Evolutionary conservation across 2,329 filamentous ascomycete species (phyloP).

Genomic region (Sclerotinia nivalis): DNA sequence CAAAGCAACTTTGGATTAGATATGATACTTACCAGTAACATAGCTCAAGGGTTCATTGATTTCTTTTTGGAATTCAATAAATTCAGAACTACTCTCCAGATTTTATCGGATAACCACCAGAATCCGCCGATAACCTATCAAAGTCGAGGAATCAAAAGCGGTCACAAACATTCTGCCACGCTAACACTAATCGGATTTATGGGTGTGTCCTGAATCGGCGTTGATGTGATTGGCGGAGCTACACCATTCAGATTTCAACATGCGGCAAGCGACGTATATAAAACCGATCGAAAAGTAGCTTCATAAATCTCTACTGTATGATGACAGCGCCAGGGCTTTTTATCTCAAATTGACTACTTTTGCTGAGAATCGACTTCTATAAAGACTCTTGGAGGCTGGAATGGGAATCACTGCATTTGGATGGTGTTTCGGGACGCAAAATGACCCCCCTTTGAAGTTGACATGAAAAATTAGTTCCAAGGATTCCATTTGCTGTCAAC

Average conservation of each 20-base stretch:
- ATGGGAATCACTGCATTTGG: too few species aligned
- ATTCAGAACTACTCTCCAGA: conserved; percentile 16
- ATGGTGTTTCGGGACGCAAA: too few species aligned
- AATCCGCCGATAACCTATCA: conserved; percentile 12
- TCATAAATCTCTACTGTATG: background rate
- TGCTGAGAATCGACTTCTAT: too few species aligned
- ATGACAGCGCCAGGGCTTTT: background rate
- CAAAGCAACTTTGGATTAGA: background rate
- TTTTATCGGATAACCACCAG: conserved; percentile 2
- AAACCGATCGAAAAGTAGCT: background rate
- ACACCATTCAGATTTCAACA: background rate
- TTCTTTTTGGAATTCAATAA: background rate
- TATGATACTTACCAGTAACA: conserved; percentile 19
- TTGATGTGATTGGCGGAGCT: conserved; percentile 15
- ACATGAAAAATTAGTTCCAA: background rate
- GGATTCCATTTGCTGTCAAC: background rate
- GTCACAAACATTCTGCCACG: background rate
- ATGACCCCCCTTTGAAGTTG: background rate
- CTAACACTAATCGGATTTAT: background rate
- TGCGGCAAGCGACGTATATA: background rate
- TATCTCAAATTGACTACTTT: too few species aligned
- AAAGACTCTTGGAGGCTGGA: too few species aligned
- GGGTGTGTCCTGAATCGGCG: conserved; percentile 9
- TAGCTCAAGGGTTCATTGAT: conserved; percentile 24
- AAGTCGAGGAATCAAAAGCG: background rate